These are phyloP conservation scores for Protostelium mycophagum DNA, from an alignment of 78 protist genomes.

Conservation along the genomic window DNA sequence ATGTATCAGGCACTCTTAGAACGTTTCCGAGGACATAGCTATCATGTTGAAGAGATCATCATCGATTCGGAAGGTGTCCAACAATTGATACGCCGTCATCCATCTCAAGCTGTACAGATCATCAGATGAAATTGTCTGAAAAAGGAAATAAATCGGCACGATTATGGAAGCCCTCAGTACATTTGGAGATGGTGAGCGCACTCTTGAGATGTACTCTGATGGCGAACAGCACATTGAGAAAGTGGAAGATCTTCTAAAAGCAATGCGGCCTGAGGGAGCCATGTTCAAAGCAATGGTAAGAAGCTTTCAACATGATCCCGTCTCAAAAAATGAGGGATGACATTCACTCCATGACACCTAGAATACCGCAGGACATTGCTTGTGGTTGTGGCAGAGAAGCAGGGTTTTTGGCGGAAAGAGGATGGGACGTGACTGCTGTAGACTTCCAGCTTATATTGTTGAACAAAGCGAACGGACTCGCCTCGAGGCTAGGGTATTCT, in stretches of 20 bases:
- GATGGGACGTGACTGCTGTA: neutral
- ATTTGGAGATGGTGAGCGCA: neutral
- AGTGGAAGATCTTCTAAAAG: neutral
- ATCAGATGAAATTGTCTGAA: neutral
- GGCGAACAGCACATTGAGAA: neutral
- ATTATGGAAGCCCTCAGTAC: neutral
- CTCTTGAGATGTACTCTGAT: neutral
- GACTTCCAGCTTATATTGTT: neutral
- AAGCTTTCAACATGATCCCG: neutral
- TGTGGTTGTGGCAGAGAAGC: neutral
- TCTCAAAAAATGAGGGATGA: neutral
- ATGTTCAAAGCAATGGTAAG: neutral
- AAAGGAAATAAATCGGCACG: neutral
- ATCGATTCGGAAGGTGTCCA: neutral
- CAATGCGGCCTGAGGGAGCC: neutral
- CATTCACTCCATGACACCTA: too few species aligned
- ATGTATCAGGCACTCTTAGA: neutral
- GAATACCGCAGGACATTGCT: neutral
- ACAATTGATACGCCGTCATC: neutral
- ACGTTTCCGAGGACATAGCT: neutral
- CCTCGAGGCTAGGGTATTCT: neutral
- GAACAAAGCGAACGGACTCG: neutral
- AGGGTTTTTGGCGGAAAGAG: neutral
- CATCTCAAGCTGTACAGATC: neutral
- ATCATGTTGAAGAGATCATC: neutral